phyloP scores from a whole-genome alignment of 1,284 basidiomycete species.

The Sanghuangporus weigelae region DNA sequence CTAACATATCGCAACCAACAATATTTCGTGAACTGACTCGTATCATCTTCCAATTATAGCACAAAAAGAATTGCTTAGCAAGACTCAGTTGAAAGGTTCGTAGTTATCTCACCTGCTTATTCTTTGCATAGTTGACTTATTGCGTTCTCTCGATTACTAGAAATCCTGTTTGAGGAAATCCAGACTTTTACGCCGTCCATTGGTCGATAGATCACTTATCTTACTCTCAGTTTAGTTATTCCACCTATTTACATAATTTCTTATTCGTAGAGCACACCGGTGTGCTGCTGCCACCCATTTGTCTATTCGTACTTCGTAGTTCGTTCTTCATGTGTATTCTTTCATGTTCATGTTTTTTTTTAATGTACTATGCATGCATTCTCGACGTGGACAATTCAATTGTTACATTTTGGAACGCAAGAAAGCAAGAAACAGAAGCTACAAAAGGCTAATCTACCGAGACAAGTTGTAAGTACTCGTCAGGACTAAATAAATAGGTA shows the following conservation, averaged over 20 bases:
- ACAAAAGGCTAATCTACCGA: background rate
- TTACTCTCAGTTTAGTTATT: background rate
- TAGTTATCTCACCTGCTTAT: background rate
- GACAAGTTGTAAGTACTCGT: background rate
- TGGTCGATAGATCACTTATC: background rate
- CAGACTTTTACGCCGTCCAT: constrained; percentile 41
- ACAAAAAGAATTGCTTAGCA: constrained; percentile 71
- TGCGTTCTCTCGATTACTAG: constrained; percentile 22
- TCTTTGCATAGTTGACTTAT: background rate
- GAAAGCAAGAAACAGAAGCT: background rate
- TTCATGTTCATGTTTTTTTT: background rate
- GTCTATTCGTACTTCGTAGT: background rate
- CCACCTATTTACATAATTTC: background rate
- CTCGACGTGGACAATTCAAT: background rate
- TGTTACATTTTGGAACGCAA: background rate
- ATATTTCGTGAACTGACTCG: background rate
- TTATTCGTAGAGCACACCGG: background rate
- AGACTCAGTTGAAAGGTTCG: constrained; percentile 62
- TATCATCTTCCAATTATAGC: constrained; percentile 34
- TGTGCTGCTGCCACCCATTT: background rate
- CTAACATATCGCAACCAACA: constrained; percentile 2
- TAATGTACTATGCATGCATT: background rate
- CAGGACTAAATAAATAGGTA: background rate
- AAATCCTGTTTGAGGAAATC: constrained; percentile 63
- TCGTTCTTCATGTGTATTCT: background rate